Evolutionary conservation across 768 basidiomycete species (phyloP).

Genomic region (Tulasnella sp.): DNA sequence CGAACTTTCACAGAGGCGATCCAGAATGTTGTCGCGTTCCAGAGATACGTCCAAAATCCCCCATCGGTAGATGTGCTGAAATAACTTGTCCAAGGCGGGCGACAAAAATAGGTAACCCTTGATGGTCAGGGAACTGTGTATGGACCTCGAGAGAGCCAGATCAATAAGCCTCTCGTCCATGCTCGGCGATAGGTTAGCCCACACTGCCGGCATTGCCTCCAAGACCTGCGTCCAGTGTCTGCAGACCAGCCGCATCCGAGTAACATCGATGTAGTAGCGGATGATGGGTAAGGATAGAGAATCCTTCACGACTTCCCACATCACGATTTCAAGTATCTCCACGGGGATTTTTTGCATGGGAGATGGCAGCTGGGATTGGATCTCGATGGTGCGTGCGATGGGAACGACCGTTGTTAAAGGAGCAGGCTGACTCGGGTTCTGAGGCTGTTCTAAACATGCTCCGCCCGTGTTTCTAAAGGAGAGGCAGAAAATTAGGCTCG

Average conservation of each 20-base stretch:
- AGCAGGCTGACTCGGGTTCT: not conserved
- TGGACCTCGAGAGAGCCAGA: not conserved
- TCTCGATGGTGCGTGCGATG: too few relatives aligned
- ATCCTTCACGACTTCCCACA: not conserved
- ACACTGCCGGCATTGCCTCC: not conserved
- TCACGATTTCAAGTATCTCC: not conserved
- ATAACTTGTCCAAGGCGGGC: not conserved
- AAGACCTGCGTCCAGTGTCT: not conserved
- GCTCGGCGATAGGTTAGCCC: not conserved
- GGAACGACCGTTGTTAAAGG: not conserved
- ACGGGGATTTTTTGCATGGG: not conserved
- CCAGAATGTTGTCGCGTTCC: not conserved
- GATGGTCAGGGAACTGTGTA: not conserved
- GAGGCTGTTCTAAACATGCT: not conserved
- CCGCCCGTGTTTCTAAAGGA: not conserved
- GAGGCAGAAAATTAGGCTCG: not conserved
- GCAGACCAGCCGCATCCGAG: not conserved
- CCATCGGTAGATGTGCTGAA: not conserved
- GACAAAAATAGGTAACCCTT: not conserved
- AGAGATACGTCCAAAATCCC: not conserved
- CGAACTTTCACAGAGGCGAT: not conserved
- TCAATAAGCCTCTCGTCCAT: not conserved
- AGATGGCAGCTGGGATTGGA: not conserved
- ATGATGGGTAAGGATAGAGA: not conserved
- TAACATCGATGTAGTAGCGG: not conserved